phyloP scores from a whole-genome alignment of 2,329 filamentous ascomycete species.

The Penicillium hordei region DNA sequence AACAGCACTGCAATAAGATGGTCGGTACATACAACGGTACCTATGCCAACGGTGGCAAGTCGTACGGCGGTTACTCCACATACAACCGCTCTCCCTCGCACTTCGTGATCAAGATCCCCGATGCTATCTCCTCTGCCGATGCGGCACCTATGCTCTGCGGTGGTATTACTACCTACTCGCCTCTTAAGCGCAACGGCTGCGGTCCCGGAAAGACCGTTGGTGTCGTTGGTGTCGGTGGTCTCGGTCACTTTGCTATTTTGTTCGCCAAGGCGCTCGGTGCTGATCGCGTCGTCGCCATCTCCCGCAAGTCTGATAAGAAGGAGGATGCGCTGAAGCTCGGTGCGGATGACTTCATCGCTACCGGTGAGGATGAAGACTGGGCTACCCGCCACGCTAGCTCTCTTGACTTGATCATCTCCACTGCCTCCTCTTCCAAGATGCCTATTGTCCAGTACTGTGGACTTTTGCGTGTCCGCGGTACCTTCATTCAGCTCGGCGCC shows the following conservation, averaged over 20 bases:
- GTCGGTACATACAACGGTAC: constrained; percentile 33
- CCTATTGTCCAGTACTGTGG: constrained; percentile 19
- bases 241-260: constrained; percentile 70
- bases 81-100: constrained; percentile 56
- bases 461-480: constrained; percentile 20
- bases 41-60: constrained; percentile 55
- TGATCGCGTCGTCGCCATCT: constrained; percentile 58
- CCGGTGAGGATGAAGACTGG: constrained; percentile 56
- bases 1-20: constrained; percentile 34
- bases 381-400: constrained; percentile 46
- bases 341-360: constrained; percentile 57
- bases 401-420: constrained; percentile 58
- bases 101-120: constrained; percentile 61
- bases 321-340: constrained; percentile 56
- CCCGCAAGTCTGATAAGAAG: constrained; percentile 51
- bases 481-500: constrained; percentile 62
- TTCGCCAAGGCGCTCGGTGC: constrained; percentile 67
- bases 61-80: constrained; percentile 66
- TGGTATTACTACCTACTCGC: constrained; percentile 70
- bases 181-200: constrained; percentile 63
- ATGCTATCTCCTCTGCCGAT: constrained; percentile 47
- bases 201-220: constrained; percentile 70
- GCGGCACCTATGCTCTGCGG: constrained; percentile 73
- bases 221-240: constrained; percentile 68
- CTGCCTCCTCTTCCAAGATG: constrained; percentile 53